Base-by-base conservation (phyloP, 176 grass and related monocot genomes). In the Panicum miliaceum region DNA sequence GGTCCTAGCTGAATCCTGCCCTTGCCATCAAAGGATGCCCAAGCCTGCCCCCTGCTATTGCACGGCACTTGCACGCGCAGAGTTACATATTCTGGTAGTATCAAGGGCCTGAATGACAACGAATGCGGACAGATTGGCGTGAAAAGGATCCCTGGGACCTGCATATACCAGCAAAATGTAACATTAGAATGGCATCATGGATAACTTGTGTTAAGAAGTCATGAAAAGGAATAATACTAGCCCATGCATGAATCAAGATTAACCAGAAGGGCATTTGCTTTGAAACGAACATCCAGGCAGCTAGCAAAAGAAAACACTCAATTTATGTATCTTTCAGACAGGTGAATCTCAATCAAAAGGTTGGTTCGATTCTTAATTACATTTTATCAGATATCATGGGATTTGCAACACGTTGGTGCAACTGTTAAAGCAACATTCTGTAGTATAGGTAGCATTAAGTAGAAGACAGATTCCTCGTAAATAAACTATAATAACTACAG, bases 21-120 rank as follows among this genome's bases (percentile, higher is more conserved):
- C 80, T 99, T 99, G 70, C 93, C 97, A 10, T 99, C 97, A 64
- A 99, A 96, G 27, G 97, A 99, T 23, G 97, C 97, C 93, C 97
- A 99, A 0, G 93, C 97, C 23, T 94, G 90, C 0, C 97, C 97
- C 26, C 97, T 88, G 78, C 97, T 96, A 58, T 99, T 99, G 76
- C 74, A 91, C 1, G 97, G 97, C n/a, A 94, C 93, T 87, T 99
- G 93, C 9, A 99, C 84, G 1, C 93, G 91, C 45, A 99, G 69
- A 6, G 88, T 92, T 34, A 96, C 97, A 6, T 92, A 99, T 81
- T 96, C 97, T 18, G 97, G 97, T 50, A 96, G 83, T 65, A 92
- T 99, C 52, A 99, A 48, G 19, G 97, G 93, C 61, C 97, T 84
- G 84, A 94, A 99, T 63, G 97, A 99, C 62, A 96, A 27, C 7